Evolutionary conservation across 2,329 filamentous ascomycete species (phyloP), one percentile per base, ranked within the genome.

Genomic region (Talaromyces sp.): DNA sequence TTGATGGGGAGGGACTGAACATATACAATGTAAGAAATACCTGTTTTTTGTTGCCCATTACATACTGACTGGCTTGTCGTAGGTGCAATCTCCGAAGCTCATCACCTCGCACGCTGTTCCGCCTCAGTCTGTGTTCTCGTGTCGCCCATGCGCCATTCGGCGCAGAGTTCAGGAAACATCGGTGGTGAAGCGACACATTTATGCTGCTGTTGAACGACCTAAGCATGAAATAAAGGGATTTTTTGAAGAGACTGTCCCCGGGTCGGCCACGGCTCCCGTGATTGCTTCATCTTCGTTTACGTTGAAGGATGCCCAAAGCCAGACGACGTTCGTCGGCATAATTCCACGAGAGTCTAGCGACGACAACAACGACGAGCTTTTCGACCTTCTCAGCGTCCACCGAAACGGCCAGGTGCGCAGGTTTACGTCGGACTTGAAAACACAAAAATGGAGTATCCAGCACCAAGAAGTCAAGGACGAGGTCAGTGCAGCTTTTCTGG

Each of bases 61-160:
- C 4, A 35, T 19, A 21, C 58, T 61, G 19, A 58, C 64, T 46
- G n/a, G 43, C 35, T 43, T 46, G 54, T 32, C 71, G 11, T 61
- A 87, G 85, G 74, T 86, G 24, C 83, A 86, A 78, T 84, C 82
- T 56, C 83, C 85, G 9, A 84, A 81, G 66, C 77, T 85, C 9
- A 77, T 85, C 19, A 82, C 83, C 35, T 86, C 85, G 17, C 86
- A 87, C 70, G 83, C 84, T 56, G 75, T 87, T 17, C 84, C 85
- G 38, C 85, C 85, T 29, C 81, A 85, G 67, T 81, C 83, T 26
- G 79, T 77, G 17, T 83, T 87, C 69, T 78, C 80, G 58, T 82
- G 82, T 57, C 76, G 81, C 35, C 85, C 85, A 57, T 84, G 79
- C 68, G 87, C 85, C 26, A 76, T 86, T 51, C 82, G 84, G 69